These are phyloP conservation scores for Hanseniaspora occidentalis DNA, from an alignment of 805 yeast genomes.

Conservation along the genomic window DNA sequence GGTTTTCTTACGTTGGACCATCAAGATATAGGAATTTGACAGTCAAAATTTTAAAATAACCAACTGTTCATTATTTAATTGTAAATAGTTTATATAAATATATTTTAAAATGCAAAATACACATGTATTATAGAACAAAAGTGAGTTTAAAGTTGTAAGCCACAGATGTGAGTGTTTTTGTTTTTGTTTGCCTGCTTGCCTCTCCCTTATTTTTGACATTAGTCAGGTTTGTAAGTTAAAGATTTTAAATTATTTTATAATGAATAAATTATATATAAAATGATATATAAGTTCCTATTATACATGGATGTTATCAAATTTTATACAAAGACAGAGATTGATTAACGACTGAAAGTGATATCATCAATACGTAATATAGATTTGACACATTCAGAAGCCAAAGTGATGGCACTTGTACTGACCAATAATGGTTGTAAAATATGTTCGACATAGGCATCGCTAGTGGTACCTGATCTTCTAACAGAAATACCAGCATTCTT, in stretches of 20 bases:
- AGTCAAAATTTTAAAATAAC: conserved; percentile 35
- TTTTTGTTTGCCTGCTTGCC: not conserved
- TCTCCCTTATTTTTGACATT: too few species aligned
- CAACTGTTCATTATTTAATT: too few species aligned
- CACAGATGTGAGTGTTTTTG: not conserved
- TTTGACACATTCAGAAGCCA: conserved; percentile 95
- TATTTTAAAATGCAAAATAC: too few species aligned
- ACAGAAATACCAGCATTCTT: conserved; percentile 91
- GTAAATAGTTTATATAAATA: too few species aligned
- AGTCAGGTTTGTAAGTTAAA: too few species aligned
- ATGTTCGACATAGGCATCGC: conserved; percentile 75
- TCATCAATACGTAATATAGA: conserved; percentile 94
- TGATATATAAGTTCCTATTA: not conserved
- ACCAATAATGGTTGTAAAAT: conserved; percentile 95
- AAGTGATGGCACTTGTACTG: conserved; percentile 82
- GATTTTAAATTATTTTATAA: not conserved
- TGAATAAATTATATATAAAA: not conserved
- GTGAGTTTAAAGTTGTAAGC: too few species aligned
- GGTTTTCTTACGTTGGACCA: conserved; percentile 48
- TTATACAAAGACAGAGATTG: not conserved
- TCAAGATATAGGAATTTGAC: conserved; percentile 46
- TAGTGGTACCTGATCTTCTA: conserved; percentile 84
- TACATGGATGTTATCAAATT: not conserved
- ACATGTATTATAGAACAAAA: too few species aligned
- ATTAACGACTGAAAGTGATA: conserved; percentile 76